phyloP scores from a whole-genome alignment of 129 eudicot species.

The Chrysanthemum makinoi region DNA sequence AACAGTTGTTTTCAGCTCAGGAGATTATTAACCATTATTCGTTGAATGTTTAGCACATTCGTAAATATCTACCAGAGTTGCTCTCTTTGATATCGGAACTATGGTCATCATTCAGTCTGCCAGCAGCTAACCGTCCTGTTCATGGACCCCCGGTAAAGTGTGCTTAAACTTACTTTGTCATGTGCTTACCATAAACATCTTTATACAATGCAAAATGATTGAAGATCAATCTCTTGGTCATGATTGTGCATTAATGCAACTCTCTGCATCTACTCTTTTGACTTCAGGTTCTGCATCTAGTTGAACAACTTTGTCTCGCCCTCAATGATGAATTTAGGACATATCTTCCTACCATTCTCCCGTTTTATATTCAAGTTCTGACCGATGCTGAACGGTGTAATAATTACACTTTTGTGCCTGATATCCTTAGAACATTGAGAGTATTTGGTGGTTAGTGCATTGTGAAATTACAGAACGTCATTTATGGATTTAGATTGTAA shows the following conservation, averaged over 20 bases:
- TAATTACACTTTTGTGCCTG: conserved; percentile 77
- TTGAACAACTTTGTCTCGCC: conserved; percentile 96
- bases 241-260: conserved; percentile 5
- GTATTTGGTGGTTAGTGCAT: conserved; percentile 84
- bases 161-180: conserved; percentile 7
- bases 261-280: conserved; percentile 12
- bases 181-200: neutral
- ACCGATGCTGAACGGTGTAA: conserved; percentile 93
- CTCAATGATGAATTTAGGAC: conserved; percentile 88
- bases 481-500: neutral
- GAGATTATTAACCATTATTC: conserved; percentile 19
- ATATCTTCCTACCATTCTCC: conserved; percentile 78
- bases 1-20: conserved; percentile 11
- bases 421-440: conserved; percentile 89
- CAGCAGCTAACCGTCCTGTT: conserved; percentile 73
- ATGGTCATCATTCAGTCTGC: conserved; percentile 89
- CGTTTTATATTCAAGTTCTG: conserved; percentile 88
- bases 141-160: conserved; percentile 78
- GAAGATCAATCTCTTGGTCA: neutral
- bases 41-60: conserved; percentile 72
- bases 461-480: conserved; percentile 11
- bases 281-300: conserved; percentile 80
- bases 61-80: conserved; percentile 87
- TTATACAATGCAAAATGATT: neutral
- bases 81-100: conserved; percentile 76